Evolutionary conservation across 225 moss, liverwort and hornwort species (phyloP).

Genomic region (Asterella californica): DNA sequence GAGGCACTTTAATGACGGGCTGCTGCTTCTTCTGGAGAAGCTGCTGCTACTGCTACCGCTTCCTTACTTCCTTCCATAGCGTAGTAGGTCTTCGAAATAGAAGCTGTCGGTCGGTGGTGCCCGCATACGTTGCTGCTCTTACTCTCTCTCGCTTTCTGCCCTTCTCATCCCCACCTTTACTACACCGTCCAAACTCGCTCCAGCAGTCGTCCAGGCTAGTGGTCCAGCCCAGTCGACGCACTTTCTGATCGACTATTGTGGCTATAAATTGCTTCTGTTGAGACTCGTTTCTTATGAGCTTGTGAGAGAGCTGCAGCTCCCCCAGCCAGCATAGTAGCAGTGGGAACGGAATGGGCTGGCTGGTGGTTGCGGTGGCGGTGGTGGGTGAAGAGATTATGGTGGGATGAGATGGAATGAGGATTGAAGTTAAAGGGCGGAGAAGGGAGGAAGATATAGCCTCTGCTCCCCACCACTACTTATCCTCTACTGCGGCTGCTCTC

Average conservation of each 20-base stretch:
- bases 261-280: slow-evolving; percentile 8
- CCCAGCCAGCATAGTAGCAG: neutral
- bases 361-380: neutral
- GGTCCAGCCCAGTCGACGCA: neutral
- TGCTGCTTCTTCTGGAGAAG: neutral
- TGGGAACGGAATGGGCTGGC: neutral
- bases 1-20: slow-evolving; percentile 2
- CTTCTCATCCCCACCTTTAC: neutral
- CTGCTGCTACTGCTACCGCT: neutral
- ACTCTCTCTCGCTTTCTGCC: neutral
- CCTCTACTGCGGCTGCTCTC: neutral
- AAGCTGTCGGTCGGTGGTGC: slow-evolving; percentile 13
- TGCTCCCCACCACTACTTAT: neutral
- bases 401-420: too few relatives aligned
- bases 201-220: neutral
- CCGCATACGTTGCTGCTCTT: neutral
- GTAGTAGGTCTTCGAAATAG: slow-evolving; percentile 1
- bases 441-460: neutral
- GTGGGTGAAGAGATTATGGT: neutral
- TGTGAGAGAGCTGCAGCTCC: neutral
- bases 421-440: too few relatives aligned
- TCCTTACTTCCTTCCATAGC: neutral
- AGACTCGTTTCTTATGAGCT: neutral
- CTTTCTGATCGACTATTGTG: slow-evolving; percentile 1
- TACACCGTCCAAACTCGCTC: neutral